These are phyloP conservation scores for Sugiyamaella castrensis DNA, from an alignment of 1,139 yeast genomes.

Conservation along the genomic window DNA sequence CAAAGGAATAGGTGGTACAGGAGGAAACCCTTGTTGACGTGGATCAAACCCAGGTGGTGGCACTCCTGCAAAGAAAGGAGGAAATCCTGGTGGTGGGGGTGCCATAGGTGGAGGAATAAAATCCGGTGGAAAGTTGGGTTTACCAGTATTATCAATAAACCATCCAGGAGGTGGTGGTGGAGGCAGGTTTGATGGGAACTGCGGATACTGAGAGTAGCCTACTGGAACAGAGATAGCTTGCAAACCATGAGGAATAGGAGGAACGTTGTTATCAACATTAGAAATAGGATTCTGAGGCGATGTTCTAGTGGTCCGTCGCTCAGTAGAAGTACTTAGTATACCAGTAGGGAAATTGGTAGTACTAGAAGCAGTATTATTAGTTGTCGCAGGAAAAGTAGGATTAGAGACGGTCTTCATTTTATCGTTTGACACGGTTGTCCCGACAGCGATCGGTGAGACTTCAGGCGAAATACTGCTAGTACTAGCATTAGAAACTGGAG, in stretches of 20 bases:
- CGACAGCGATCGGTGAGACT: no score
- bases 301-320: background rate
- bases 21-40: constrained; percentile 15
- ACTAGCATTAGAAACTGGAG: background rate
- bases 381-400: background rate
- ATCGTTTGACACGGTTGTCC: background rate
- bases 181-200: constrained; percentile 11
- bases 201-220: background rate
- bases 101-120: constrained; percentile 21
- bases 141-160: constrained; percentile 23
- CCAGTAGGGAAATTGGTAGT: background rate
- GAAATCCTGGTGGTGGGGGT: constrained; percentile 22
- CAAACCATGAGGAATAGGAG: constrained; percentile 13
- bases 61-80: constrained; percentile 20
- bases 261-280: background rate
- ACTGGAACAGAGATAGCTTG: constrained; percentile 2
- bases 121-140: constrained; percentile 23
- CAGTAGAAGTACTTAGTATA: background rate
- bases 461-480: background rate
- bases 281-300: background rate
- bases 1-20: constrained; percentile 16
- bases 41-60: constrained; percentile 21
- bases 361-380: background rate
- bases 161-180: constrained; percentile 28
- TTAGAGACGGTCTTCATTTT: background rate